Evolutionary conservation across 768 basidiomycete species (phyloP), one percentile per base, ranked within the genome.

Genomic region (Tephrocybe rancida): DNA sequence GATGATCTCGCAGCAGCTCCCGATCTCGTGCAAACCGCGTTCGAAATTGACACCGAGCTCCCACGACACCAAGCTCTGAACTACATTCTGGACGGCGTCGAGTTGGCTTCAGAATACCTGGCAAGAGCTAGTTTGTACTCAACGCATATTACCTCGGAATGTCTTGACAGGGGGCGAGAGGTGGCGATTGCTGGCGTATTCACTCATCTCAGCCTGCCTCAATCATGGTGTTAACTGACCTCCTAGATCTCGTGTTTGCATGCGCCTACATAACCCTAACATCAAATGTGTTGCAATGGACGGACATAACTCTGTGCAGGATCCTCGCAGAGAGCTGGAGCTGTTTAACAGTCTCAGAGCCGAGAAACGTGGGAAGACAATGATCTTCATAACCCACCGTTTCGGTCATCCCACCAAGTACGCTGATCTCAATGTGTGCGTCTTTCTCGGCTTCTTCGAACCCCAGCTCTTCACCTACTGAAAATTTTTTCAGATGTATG

Each of bases 241-340:
- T 26, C 24, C 11, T 19, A 70, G 67, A 21, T 58, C 67, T 11
- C 48, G 69, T 51, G 66, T 67, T n/a, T 70, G 69, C 50, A 70
- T 70, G 69, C 63, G 65, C 3, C 58, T 70, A 18, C 54, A 51
- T 11, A 57, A 61, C 5, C 58, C 58, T 1, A 41, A 65, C 2
- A 66, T 70, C 26, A 71, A 65, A 19, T 70, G 81, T 8, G 57
- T 80, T 6, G 69, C 74, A 1, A 67, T 73, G 4, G 81, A 82
- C 51, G 81, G 81, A 58, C 80, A 79, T 0, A 79, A 70, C 14
- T 78, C 79, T 0, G 67, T 71, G 7, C 60, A 80, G 3, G 81
- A 82, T 48, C 72, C 79, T 1, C 56, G 73, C 35, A 73, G 71
- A 0, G 80, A 82, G 55, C 67, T 59, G 11, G 61, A 70, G 18